A percentile compares a stretch with the other conserved stretches of the same genome.
phyloP scores from a whole-genome alignment of 805 yeast species.

The Candida stauntonica region DNA sequence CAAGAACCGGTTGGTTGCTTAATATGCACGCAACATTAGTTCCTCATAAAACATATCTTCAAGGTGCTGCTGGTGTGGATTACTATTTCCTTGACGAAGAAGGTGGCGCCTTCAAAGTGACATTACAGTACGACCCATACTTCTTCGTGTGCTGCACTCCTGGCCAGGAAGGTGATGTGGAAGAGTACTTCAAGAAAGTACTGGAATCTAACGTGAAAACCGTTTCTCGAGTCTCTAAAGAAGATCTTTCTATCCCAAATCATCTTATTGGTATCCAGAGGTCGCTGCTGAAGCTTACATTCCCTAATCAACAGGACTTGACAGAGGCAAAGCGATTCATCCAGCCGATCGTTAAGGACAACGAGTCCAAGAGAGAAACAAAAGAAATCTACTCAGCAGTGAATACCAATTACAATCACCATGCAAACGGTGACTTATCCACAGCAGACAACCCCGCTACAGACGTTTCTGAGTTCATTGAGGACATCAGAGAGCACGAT shows the following conservation, averaged over 20 bases:
- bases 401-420: slow-evolving; percentile 30
- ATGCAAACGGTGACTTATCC: slow-evolving; percentile 15
- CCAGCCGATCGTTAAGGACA: slow-evolving; percentile 66
- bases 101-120: slow-evolving; percentile 92
- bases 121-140: slow-evolving; percentile 82
- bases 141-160: slow-evolving; percentile 66
- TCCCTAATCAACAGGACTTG: slow-evolving; percentile 71
- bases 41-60: slow-evolving; percentile 49
- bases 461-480: slow-evolving; percentile 62
- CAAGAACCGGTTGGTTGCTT: slow-evolving; percentile 81
- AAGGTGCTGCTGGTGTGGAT: slow-evolving; percentile 88
- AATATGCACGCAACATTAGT: slow-evolving; percentile 89
- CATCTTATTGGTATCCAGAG: slow-evolving; percentile 77
- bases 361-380: slow-evolving; percentile 55
- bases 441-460: slow-evolving; percentile 20
- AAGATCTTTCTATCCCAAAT: slow-evolving; percentile 78
- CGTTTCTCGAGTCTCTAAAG: slow-evolving; percentile 55
- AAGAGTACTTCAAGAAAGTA: slow-evolving; percentile 69
- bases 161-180: slow-evolving; percentile 61
- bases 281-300: slow-evolving; percentile 60
- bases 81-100: slow-evolving; percentile 93
- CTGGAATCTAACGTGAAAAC: slow-evolving; percentile 63
- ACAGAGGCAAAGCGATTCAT: slow-evolving; percentile 67
- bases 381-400: slow-evolving; percentile 64
- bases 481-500: slow-evolving; percentile 88